A percentile compares a stretch with the other conserved stretches of the same genome.
Conservation (phyloP, 805 yeast species). For the Yamadazyma endophytica region DNA sequence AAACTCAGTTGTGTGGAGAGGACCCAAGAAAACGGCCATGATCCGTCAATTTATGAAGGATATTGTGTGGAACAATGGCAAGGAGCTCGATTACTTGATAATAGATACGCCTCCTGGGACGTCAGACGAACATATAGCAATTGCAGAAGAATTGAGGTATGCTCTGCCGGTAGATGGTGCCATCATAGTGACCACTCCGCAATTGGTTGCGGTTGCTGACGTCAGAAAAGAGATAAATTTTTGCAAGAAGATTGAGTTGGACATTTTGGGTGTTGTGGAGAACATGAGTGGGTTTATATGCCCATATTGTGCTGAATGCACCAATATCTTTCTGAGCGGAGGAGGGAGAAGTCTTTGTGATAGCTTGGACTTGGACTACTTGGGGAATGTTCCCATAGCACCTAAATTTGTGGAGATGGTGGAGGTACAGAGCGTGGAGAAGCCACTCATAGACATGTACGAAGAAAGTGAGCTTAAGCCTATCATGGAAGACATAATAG, state of each 20-base stretch:
- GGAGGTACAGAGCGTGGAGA: constrained; percentile 53
- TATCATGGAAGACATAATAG: constrained; percentile 31
- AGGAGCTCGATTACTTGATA: constrained; percentile 63
- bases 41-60: constrained; percentile 88
- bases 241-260: constrained; percentile 79
- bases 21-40: constrained; percentile 98
- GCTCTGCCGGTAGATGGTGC: constrained; percentile 81
- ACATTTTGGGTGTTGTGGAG: constrained; percentile 82
- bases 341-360: constrained; percentile 80
- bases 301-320: constrained; percentile 88
- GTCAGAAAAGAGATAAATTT: constrained; percentile 92
- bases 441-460: constrained; percentile 29
- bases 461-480: constrained; percentile 32
- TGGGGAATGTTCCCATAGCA: constrained; percentile 91
- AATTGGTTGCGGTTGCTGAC: constrained; percentile 87
- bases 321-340: constrained; percentile 88
- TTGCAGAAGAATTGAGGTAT: constrained; percentile 81
- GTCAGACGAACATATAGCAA: constrained; percentile 94
- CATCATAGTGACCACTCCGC: constrained; percentile 94
- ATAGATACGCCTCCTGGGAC: constrained; percentile 99
- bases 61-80: constrained; percentile 93
- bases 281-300: constrained; percentile 97
- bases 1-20: constrained; percentile 95
- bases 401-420: constrained; percentile 85
- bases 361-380: constrained; percentile 55